Conservation (phyloP, 2,329 filamentous ascomycete genomes). For the Bisporella sp. region DNA sequence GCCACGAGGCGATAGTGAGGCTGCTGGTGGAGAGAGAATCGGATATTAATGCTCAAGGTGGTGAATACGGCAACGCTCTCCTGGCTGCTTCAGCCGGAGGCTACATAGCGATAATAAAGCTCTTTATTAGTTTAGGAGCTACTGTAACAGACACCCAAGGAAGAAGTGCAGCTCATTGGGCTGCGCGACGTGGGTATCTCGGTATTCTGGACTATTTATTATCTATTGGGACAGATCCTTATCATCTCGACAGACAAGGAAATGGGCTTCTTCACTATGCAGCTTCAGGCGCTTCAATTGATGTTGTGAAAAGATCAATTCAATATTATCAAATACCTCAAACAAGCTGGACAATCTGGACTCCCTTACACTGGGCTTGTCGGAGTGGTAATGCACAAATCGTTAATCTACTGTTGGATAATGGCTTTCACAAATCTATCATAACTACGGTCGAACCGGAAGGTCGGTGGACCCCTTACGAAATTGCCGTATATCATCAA, state of each 20-base stretch:
- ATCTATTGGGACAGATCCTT: neutral
- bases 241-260: neutral
- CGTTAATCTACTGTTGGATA: neutral
- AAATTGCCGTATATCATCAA: neutral
- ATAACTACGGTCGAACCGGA: neutral
- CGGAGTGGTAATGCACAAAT: neutral
- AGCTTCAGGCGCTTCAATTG: neutral
- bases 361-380: neutral
- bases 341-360: neutral
- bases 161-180: neutral
- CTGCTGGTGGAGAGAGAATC: too few relatives aligned
- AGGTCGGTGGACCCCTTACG: neutral
- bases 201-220: neutral
- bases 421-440: neutral
- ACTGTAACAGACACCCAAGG: neutral
- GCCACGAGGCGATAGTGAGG: too few relatives aligned
- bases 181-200: neutral
- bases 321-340: neutral
- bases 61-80: too few relatives aligned
- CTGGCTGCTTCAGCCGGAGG: too few relatives aligned
- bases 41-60: too few relatives aligned
- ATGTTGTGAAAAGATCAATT: neutral
- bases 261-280: neutral
- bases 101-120: too few relatives aligned
- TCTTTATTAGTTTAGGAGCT: too few relatives aligned